These are phyloP conservation scores for Xylaria sp. DNA, from an alignment of 495 filamentous ascomycete species.

Conservation along the genomic window DNA sequence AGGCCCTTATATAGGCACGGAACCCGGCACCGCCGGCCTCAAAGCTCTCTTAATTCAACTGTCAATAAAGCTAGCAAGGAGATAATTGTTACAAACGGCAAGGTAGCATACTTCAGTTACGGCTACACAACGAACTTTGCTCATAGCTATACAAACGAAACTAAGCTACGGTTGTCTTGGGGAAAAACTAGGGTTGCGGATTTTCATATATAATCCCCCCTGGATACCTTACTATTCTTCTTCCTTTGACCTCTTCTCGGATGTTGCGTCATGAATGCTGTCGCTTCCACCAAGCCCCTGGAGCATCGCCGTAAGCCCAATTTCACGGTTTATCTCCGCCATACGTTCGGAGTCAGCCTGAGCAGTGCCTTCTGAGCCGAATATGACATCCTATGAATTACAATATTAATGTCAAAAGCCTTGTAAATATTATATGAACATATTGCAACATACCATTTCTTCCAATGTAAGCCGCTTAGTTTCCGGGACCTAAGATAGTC, in stretches of 20 bases:
- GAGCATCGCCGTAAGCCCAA: slow-evolving; percentile 63
- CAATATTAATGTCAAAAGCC: slow-evolving; percentile 44
- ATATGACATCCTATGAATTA: slow-evolving; percentile 68
- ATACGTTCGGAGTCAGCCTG: slow-evolving; percentile 75
- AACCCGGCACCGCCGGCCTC: too few relatives aligned
- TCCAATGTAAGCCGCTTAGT: slow-evolving; percentile 52
- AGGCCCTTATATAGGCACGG: too few relatives aligned
- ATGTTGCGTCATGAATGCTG: slow-evolving; percentile 28
- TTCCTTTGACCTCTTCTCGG: slow-evolving; percentile 34
- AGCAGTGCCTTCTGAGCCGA: slow-evolving; percentile 73
- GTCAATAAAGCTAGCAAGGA: too few relatives aligned
- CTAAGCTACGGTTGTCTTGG: too few relatives aligned
- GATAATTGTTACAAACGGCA: too few relatives aligned
- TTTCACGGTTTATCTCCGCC: slow-evolving; percentile 74
- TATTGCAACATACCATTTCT: slow-evolving; percentile 56
- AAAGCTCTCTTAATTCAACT: too few relatives aligned
- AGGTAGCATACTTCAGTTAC: too few relatives aligned
- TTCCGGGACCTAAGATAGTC: slow-evolving; percentile 52
- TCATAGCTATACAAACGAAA: too few relatives aligned
- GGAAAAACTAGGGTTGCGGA: too few relatives aligned
- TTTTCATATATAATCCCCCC: neutral
- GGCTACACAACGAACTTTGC: too few relatives aligned
- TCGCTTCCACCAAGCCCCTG: slow-evolving; percentile 32
- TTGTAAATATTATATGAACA: neutral
- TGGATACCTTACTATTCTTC: slow-evolving; percentile 22